These are phyloP conservation scores for Synchytrium microbalum DNA, from an alignment of 371 early-diverging fungal species.

Conservation along the genomic window DNA sequence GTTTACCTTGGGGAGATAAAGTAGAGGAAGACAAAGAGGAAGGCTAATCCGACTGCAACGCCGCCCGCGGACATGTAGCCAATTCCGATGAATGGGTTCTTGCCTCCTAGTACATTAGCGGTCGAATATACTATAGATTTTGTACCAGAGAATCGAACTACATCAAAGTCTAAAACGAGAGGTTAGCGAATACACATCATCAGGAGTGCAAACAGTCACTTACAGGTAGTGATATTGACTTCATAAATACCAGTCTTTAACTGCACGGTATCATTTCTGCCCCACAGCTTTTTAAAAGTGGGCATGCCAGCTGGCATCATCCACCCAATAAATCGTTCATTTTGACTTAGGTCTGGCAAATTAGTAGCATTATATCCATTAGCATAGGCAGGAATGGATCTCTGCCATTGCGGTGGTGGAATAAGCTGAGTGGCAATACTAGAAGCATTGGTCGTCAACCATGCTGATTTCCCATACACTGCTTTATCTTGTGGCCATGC, in stretches of 20 bases:
- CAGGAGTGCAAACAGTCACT: neutral
- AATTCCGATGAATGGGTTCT: slow-evolving; percentile 89
- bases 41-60: no score
- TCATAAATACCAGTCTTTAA: slow-evolving; percentile 28
- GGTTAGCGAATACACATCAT: neutral
- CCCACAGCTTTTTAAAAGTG: slow-evolving; percentile 94
- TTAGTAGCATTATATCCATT: slow-evolving; percentile 51
- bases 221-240: slow-evolving; percentile 32
- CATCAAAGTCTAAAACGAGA: slow-evolving; percentile 60
- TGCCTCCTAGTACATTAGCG: slow-evolving; percentile 84
- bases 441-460: neutral
- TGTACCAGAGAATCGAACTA: slow-evolving; percentile 71
- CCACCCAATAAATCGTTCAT: slow-evolving; percentile 96
- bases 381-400: slow-evolving; percentile 23
- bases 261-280: slow-evolving; percentile 43
- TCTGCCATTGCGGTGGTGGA: slow-evolving; percentile 41
- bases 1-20: no score
- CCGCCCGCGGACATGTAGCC: slow-evolving; percentile 90
- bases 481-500: slow-evolving; percentile 80
- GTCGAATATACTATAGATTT: slow-evolving; percentile 89
- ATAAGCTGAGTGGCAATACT: slow-evolving; percentile 22
- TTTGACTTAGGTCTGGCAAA: slow-evolving; percentile 56
- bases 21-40: no score
- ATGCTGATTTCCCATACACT: slow-evolving; percentile 14
- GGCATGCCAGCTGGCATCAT: slow-evolving; percentile 95